Evolutionary conservation across 208 protist genomes (phyloP).

Genomic region (Acanthamoeba triangularis): DNA sequence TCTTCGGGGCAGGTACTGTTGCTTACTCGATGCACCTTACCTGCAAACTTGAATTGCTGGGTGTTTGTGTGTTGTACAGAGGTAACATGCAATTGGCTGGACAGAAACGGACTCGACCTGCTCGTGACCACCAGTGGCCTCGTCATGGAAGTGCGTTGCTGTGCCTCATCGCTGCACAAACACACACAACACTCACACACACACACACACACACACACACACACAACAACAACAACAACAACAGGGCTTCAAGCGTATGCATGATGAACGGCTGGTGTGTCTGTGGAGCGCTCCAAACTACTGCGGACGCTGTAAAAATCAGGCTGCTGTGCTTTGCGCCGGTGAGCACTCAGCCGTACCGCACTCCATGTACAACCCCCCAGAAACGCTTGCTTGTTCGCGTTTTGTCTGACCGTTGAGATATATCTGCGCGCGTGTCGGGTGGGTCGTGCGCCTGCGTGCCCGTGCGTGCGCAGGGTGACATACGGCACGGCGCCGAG

Average conservation of each 20-base stretch:
- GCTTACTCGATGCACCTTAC: too few relatives aligned
- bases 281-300: conserved; percentile 99
- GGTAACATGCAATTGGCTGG: neutral
- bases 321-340: conserved; percentile 96
- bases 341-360: conserved; percentile 94
- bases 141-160: neutral
- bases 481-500: neutral
- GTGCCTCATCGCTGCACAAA: too few relatives aligned
- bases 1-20: conserved; percentile 88
- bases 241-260: conserved; percentile 98
- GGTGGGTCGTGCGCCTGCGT: too few relatives aligned
- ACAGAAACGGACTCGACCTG: neutral
- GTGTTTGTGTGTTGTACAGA: neutral
- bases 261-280: conserved; percentile 98
- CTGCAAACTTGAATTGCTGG: too few relatives aligned
- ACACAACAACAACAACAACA: neutral
- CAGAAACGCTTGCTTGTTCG: neutral
- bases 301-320: conserved; percentile 99
- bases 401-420: too few relatives aligned
- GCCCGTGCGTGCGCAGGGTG: neutral
- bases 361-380: neutral
- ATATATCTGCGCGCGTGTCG: too few relatives aligned
- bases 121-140: neutral
- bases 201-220: too few relatives aligned
- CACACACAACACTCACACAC: too few relatives aligned